Evolutionary conservation across 495 filamentous ascomycete genomes (phyloP), one percentile per base, ranked within the genome.

Genomic region (Aspergillus saccharolyticus): DNA sequence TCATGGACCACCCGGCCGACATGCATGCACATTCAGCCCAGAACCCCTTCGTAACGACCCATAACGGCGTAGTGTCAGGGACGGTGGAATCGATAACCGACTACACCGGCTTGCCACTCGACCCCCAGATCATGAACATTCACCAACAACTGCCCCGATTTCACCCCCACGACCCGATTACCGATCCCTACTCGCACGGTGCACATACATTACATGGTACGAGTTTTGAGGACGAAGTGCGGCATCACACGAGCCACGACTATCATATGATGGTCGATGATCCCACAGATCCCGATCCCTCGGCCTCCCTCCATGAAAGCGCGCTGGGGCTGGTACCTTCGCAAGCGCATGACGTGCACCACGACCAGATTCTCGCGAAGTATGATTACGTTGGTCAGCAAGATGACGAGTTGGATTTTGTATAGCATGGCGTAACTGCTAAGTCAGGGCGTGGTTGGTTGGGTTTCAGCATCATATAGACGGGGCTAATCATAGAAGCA

Each of bases 231-330:
- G 73, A 75, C 47, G 67, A 71, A 20, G 69, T 77, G 56, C 72
- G 73, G 17, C 71, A 71, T 44, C 72, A 77, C 55, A 61, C 69
- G 0, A 66, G 69, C 12, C 68, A 71, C 52, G 74, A 76, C 20
- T 77, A 76, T 54, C 73, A 76, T 48, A 73, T 76, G 66, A 74
- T 78, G 73, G 72, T 78, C 18, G 71, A 74, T 22, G 75, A 78
- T 54, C 65, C 70, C 1, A 70, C 72, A 3, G 74, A 77, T 42
- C 56, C 69, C 9, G 68, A 70, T 15, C 46, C 67, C 12, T 58
- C 50, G 15, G 47, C 61, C 6, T 47, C 64, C 0, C 68, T 78
- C 42, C 72, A 71, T 52, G 69, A 72, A 54, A 71, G 74, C 52
- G 65, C 74, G 24, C 63, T 78, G 52, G 70, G 70, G 28, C 54